Evolutionary conservation across 495 filamentous ascomycete species (phyloP), one percentile per base, ranked within the genome.

Genomic region (Lasiosphaeria ovina): DNA sequence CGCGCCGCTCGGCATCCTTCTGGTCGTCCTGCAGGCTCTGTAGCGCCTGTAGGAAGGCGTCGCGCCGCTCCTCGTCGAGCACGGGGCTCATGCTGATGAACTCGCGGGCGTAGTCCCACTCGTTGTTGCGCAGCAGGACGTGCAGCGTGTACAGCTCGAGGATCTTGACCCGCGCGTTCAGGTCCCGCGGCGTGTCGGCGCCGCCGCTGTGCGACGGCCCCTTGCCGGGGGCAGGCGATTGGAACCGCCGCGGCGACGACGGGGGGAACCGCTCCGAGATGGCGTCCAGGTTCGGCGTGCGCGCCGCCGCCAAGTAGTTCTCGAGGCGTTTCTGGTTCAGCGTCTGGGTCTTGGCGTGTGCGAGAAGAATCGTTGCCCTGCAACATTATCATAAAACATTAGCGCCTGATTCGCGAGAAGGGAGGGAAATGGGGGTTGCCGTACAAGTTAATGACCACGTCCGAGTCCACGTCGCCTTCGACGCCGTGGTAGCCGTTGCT

Each of bases 131-230:
- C 14, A 92, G 87, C 14, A 98, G 85, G 17, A 98, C 90, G 73
- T 98, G 94, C 5, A 98, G 80, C 4, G 90, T 92, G 65, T 95
- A 98, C 1, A 98, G 80, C 74, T 98, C 95, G 45, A 97, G 87
- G 51, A 98, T 88, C 74, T 93, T 91, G 52, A 96, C 84, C 34
- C 91, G 81, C 40, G 88, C 82, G 55, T 83, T 82, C 16, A 91
- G 78, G 68, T 92, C 90, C 56, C 88, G 86, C 0, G 91, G 91
- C 0, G 90, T 93, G 63, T 88, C 83, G 33, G 90, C 86, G 59
- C 88, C 89, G 63, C 52, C 24, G 8, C 49, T 40, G 12, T 24
- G 60, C 42, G 51, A 8, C 8, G 6, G 48, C 6, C 77, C 81
- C 14, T 74, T 74, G 31, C 64, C 64, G 48, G 77, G 76, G 53